These are phyloP conservation scores for Zygosaccharomyces sapae DNA, from an alignment of 1,139 yeast genomes.

Conservation along the genomic window DNA sequence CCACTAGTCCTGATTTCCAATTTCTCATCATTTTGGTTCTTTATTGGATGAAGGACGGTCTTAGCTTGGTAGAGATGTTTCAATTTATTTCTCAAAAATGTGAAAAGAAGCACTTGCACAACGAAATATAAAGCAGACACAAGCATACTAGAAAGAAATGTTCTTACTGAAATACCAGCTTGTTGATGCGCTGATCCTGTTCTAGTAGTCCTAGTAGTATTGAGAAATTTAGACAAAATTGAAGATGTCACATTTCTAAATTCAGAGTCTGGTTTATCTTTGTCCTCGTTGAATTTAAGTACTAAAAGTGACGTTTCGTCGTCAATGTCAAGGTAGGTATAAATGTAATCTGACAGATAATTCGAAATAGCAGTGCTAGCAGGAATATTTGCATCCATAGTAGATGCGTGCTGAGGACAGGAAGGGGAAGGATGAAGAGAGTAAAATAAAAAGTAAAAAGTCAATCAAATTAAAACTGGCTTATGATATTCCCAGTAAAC, in stretches of 20 bases:
- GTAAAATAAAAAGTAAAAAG: too few relatives aligned
- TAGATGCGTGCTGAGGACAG: too few relatives aligned
- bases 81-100: conserved; percentile 46
- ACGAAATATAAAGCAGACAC: conserved; percentile 51
- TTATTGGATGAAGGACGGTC: conserved; percentile 36
- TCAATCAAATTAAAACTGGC: too few relatives aligned
- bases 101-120: conserved; percentile 51
- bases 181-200: conserved; percentile 47
- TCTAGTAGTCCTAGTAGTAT: conserved; percentile 51
- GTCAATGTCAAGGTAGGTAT: conserved; percentile 20
- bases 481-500: too few relatives aligned
- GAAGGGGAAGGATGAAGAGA: too few relatives aligned
- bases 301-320: conserved; percentile 20
- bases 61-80: conserved; percentile 56
- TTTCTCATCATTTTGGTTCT: conserved; percentile 32
- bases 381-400: conserved; percentile 3
- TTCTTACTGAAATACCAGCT: conserved; percentile 46
- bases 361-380: conserved; percentile 7
- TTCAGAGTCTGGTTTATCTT: conserved; percentile 8
- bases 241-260: conserved; percentile 17
- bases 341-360: conserved; percentile 18
- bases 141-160: conserved; percentile 44
- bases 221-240: conserved; percentile 41
- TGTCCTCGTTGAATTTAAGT: conserved; percentile 16
- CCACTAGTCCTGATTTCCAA: conserved; percentile 1